Conservation (phyloP, 2,329 filamentous ascomycete genomes). For the Colletotrichum brevisporum region DNA sequence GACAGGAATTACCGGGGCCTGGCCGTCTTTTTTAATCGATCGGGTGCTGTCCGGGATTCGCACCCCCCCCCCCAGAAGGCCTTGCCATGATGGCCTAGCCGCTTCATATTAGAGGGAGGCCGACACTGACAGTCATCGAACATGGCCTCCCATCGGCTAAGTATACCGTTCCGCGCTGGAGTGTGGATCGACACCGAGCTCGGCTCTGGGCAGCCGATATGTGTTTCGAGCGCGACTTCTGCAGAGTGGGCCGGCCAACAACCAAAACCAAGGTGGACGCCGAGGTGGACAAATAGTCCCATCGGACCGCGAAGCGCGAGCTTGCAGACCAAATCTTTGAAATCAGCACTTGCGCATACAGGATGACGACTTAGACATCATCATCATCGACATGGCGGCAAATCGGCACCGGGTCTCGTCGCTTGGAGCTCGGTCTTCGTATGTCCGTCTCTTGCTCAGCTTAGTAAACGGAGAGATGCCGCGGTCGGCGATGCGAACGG, state of each 20-base stretch:
- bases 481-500: slow-evolving; percentile 9
- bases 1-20: slow-evolving; percentile 30
- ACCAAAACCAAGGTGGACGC: background rate
- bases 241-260: background rate
- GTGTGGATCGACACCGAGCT: slow-evolving; percentile 39
- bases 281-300: background rate
- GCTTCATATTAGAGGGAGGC: background rate
- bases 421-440: slow-evolving; percentile 20
- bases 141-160: slow-evolving; percentile 23
- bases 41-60: slow-evolving; percentile 28
- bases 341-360: too few species aligned
- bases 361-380: too few species aligned
- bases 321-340: too few species aligned
- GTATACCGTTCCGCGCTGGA: slow-evolving; percentile 35
- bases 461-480: slow-evolving; percentile 9
- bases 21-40: slow-evolving; percentile 30
- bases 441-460: slow-evolving; percentile 6
- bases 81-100: slow-evolving; percentile 36
- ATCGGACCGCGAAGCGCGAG: too few species aligned
- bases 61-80: slow-evolving; percentile 19
- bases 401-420: slow-evolving; percentile 16
- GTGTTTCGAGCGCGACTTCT: slow-evolving; percentile 30
- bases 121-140: slow-evolving; percentile 14
- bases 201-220: slow-evolving; percentile 31
- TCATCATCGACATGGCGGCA: background rate